Evolutionary conservation across 2,329 filamentous ascomycete genomes (phyloP), one percentile per base, ranked within the genome.

Genomic region (Scortechinia acanthostroma): DNA sequence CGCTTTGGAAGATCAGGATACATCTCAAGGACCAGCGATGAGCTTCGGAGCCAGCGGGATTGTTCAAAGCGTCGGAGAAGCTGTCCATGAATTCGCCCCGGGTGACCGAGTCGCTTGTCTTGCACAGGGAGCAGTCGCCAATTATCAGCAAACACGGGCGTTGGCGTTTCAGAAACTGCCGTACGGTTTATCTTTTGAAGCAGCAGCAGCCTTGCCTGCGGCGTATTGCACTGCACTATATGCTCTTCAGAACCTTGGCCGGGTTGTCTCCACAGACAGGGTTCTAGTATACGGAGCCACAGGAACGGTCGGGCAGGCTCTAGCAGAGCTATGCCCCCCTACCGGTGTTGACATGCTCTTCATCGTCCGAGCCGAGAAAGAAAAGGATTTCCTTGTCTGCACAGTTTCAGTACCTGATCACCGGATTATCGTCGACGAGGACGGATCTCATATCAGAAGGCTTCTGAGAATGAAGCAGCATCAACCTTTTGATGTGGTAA

Each of bases 151-250:
- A 23, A 56, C 54, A 49, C 52, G 48, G 22, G 49, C 54, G 37
- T 50, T 54, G 45, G 50, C 51, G 48, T 52, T 58, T 52, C 54
- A 57, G 44, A 55, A 52, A 48, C 43, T 58, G 23, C 43, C 52
- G 0, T 49, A 55, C 21, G 28, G 42, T 1, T 53, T 58, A 48
- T 46, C 48, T 13, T 59, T 59, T 21, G 53, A 58, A 45, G 45
- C 47, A 37, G 56, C 55, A 15, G 47, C 56, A 1, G 52, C 55
- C 1, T 49, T 60, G 2, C 57, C 57, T 10, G 49, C 55, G 14
- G 50, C 52, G 15, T 59, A 49, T 30, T 51, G 49, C 33, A 58
- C 57, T 14, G 56, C 58, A 40, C 20, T 13, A 13, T 40, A 40
- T 19, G 35, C 17, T 17, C 35, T 40, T 10, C 17, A 13, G 13